These are phyloP conservation scores for Globisporangium spiculum DNA, from an alignment of 352 stramenopile genomes.

Conservation along the genomic window DNA sequence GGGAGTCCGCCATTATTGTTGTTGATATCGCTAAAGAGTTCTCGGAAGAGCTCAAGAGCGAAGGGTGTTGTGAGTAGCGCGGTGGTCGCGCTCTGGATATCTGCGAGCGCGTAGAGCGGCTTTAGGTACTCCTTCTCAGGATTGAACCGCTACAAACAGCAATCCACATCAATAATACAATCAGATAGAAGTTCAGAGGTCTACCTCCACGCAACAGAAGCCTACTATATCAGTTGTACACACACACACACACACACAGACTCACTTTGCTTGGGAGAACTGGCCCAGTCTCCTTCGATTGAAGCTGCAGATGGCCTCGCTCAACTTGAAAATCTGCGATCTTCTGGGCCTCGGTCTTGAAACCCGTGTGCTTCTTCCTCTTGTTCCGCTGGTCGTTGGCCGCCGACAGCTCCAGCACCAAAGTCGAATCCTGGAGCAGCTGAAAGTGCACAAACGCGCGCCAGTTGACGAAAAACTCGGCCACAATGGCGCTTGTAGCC, in stretches of 20 bases:
- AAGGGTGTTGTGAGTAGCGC: constrained; percentile 33
- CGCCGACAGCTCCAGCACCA: constrained; percentile 27
- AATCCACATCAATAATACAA: neutral
- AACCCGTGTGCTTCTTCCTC: constrained; percentile 8
- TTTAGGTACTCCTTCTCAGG: constrained; percentile 42
- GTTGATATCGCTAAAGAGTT: constrained; percentile 6
- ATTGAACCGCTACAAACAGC: constrained; percentile 24
- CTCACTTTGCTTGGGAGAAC: neutral
- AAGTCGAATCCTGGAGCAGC: constrained; percentile 37
- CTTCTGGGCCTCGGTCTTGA: constrained; percentile 14
- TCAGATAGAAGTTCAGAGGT: neutral
- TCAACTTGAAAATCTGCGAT: constrained; percentile 12
- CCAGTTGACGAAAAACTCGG: constrained; percentile 52
- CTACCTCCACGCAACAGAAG: neutral
- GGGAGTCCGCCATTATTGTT: neutral
- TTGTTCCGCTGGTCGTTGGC: constrained; percentile 11
- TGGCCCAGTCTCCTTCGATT: neutral
- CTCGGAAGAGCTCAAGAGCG: constrained; percentile 18
- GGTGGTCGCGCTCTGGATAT: constrained; percentile 24
- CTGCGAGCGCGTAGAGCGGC: constrained; percentile 45
- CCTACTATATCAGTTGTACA: neutral
- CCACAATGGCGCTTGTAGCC: constrained; percentile 6
- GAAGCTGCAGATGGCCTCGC: neutral
- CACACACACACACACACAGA: neutral
- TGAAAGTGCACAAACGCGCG: constrained; percentile 48